Evolutionary conservation across 116 monocot species (phyloP).

Genomic region (Cymodocea nodosa): DNA sequence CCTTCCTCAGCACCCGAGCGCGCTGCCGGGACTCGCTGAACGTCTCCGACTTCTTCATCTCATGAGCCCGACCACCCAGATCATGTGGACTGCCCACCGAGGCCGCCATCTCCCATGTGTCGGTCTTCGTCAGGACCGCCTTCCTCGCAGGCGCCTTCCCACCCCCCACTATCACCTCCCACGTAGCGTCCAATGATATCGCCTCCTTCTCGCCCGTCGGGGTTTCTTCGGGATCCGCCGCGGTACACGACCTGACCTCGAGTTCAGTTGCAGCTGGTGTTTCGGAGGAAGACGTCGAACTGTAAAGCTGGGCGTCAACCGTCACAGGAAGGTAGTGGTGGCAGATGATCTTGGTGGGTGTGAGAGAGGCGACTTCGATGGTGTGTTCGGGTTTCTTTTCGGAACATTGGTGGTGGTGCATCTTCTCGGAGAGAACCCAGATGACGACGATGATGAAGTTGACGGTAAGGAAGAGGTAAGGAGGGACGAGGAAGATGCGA

Average conservation of each 20-base stretch:
- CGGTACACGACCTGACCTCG: not conserved
- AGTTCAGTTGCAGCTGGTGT: not conserved
- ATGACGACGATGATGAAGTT: slow-evolving; percentile 61
- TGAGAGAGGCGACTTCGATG: not conserved
- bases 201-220: slow-evolving; percentile 1
- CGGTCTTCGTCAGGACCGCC: not conserved
- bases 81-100: not conserved
- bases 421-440: slow-evolving; percentile 38
- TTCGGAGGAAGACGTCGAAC: not conserved
- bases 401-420: not conserved
- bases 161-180: slow-evolving; percentile 41
- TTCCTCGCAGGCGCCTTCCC: not conserved
- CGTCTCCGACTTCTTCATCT: slow-evolving; percentile 23
- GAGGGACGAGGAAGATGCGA: slow-evolving; percentile 23
- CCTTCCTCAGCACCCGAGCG: not conserved
- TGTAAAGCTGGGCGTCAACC: not conserved
- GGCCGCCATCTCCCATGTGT: not conserved
- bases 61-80: not conserved
- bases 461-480: slow-evolving; percentile 37
- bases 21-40: slow-evolving; percentile 8
- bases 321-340: not conserved
- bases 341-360: not conserved
- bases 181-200: slow-evolving; percentile 51
- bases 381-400: not conserved
- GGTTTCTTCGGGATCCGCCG: not conserved